Conservation (phyloP, 177 flowering plant species). For the Tripterygium wilfordii region DNA sequence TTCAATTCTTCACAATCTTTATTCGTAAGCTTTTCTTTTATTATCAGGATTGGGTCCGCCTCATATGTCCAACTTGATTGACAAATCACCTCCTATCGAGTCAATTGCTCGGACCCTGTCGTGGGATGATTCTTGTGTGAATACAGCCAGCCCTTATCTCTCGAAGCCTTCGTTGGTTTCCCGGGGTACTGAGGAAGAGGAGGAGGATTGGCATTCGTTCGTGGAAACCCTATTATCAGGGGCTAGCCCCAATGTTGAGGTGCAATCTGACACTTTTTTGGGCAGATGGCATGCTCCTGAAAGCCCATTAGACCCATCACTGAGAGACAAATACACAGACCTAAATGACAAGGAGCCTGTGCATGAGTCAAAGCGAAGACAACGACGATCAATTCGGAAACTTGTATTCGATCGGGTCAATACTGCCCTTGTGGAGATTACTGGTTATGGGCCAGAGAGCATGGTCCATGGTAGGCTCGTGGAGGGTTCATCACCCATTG, state of each 20-base stretch:
- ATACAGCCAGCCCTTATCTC: constrained; percentile 25
- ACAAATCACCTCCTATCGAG: constrained; percentile 77
- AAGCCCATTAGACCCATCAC: constrained; percentile 59
- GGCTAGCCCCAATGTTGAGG: constrained; percentile 41
- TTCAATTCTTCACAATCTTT: no score
- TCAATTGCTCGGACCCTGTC: constrained; percentile 73
- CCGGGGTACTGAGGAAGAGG: constrained; percentile 35
- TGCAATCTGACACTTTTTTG: constrained; percentile 20
- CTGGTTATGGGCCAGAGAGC: constrained; percentile 17
- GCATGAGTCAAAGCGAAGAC: constrained; percentile 62
- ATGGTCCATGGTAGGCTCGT: constrained; percentile 5
- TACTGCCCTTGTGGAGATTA: constrained; percentile 51
- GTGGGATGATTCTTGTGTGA: constrained; percentile 54
- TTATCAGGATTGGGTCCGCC: constrained; percentile 30
- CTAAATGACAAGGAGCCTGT: constrained; percentile 31
- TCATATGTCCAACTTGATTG: constrained; percentile 46
- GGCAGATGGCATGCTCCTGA: constrained; percentile 64
- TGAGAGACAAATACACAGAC: constrained; percentile 44
- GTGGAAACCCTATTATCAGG: constrained; percentile 52
- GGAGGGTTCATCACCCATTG: constrained; percentile 10
- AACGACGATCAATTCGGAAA: constrained; percentile 53
- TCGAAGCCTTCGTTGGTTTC: constrained; percentile 13
- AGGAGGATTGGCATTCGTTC: constrained; percentile 44
- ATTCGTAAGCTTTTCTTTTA: no score
- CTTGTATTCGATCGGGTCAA: constrained; percentile 84